phyloP scores from a whole-genome alignment of 202 grass and related monocot species.

The Carex arenaria region DNA sequence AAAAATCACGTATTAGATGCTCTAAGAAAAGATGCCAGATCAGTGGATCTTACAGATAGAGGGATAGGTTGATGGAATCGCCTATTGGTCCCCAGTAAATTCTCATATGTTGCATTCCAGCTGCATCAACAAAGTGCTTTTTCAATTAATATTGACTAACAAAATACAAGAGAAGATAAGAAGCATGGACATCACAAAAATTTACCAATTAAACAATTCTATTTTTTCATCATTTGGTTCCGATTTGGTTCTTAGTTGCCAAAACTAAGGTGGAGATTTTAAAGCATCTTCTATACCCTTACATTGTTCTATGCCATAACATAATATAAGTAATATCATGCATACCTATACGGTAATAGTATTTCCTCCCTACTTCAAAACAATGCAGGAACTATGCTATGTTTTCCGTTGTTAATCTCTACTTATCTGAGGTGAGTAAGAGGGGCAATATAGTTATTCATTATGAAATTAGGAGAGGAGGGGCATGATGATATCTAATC shows the following conservation, averaged over 20 bases:
- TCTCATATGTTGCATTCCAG: slow-evolving; percentile 83
- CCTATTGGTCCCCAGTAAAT: slow-evolving; percentile 80
- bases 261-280: too few relatives aligned
- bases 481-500: background rate
- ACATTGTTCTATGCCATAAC: background rate
- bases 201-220: background rate
- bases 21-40: background rate
- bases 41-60: slow-evolving; percentile 51
- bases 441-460: background rate
- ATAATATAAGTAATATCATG: background rate
- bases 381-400: background rate
- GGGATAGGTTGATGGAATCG: slow-evolving; percentile 62
- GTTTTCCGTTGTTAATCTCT: background rate
- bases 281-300: background rate
- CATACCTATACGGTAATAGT: background rate
- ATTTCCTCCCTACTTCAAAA: background rate
- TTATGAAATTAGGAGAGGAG: background rate
- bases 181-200: slow-evolving; percentile 8
- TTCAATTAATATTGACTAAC: background rate
- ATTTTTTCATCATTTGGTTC: too few relatives aligned
- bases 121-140: slow-evolving; percentile 23
- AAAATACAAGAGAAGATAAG: background rate
- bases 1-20: background rate
- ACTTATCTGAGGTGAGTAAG: background rate
- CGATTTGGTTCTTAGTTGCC: too few relatives aligned